Conservation (phyloP, 257 asterid genomes). For the Salvia splendens region DNA sequence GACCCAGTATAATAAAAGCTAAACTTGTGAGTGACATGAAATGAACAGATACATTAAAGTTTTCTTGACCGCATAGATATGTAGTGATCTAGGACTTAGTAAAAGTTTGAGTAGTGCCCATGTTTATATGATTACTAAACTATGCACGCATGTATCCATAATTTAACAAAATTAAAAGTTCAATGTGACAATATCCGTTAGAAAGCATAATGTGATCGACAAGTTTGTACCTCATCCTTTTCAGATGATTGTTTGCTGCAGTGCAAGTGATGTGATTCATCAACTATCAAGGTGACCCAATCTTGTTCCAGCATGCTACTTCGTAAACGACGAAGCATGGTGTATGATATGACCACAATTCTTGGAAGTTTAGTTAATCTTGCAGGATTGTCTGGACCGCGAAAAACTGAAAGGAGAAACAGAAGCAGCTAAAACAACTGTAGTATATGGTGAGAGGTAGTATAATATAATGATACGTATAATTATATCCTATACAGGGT, state of each 20-base stretch:
- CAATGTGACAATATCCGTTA: neutral
- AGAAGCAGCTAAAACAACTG: conserved; percentile 20
- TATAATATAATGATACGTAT: neutral
- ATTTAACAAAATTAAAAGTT: conserved; percentile 14
- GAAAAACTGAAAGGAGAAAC: conserved; percentile 60
- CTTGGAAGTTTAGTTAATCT: conserved; percentile 69
- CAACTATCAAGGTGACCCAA: conserved; percentile 85
- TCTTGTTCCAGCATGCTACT: conserved; percentile 73
- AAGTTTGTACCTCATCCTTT: conserved; percentile 69
- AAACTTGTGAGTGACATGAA: conserved; percentile 5
- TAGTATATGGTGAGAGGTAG: neutral
- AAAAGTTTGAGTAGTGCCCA: neutral
- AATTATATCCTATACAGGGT: no score
- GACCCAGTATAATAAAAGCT: conserved; percentile 11
- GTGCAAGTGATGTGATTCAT: conserved; percentile 88
- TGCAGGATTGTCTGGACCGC: conserved; percentile 78
- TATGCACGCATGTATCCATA: neutral
- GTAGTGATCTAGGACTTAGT: neutral
- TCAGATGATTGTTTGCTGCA: conserved; percentile 71
- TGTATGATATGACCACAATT: conserved; percentile 80
- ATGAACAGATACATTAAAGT: neutral
- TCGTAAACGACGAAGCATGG: conserved; percentile 82
- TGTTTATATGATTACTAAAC: conserved; percentile 24
- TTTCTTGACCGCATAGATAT: neutral
- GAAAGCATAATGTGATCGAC: neutral